A percentile compares a stretch with the other conserved stretches of the same genome.
Conservation (phyloP, 2,329 filamentous ascomycete genomes). For the Colletotrichum liaoningense region DNA sequence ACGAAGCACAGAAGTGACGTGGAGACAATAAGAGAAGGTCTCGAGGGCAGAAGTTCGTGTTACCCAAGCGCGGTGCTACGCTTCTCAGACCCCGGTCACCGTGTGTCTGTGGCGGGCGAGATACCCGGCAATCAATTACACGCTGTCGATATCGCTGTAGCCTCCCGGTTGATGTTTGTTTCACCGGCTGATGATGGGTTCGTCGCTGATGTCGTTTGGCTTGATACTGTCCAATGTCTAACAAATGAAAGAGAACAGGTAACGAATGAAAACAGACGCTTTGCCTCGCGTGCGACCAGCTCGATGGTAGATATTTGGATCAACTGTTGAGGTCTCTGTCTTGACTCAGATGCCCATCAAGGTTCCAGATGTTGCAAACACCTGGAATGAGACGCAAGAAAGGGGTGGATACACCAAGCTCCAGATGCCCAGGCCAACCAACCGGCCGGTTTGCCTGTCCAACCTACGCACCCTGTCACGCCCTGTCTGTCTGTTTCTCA, state of each 20-base stretch:
- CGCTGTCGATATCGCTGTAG: background rate
- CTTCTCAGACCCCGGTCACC: slow-evolving; percentile 1
- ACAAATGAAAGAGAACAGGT: background rate
- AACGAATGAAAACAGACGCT: background rate
- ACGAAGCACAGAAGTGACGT: background rate
- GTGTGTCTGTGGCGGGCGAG: background rate
- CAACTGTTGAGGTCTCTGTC: slow-evolving; percentile 12
- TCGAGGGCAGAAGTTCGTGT: slow-evolving; percentile 13
- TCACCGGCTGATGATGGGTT: background rate
- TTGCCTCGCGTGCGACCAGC: slow-evolving; percentile 20
- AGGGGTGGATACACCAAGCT: slow-evolving; percentile 25
- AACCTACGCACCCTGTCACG: background rate
- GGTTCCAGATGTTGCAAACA: slow-evolving; percentile 24
- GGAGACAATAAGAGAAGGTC: background rate
- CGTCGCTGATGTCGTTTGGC: background rate
- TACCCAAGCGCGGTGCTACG: slow-evolving; percentile 15
- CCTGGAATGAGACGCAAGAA: slow-evolving; percentile 12
- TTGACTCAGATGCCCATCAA: slow-evolving; percentile 35
- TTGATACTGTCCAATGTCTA: slow-evolving; percentile 9
- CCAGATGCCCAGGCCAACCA: background rate
- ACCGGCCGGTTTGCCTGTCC: slow-evolving; percentile 11
- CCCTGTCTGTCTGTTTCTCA: background rate
- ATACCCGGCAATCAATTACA: slow-evolving; percentile 11
- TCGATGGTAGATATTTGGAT: slow-evolving; percentile 24
- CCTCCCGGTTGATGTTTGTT: background rate